These are phyloP conservation scores for Chimonanthus praecox DNA, from an alignment of 164 flowering plant species.

Conservation along the genomic window DNA sequence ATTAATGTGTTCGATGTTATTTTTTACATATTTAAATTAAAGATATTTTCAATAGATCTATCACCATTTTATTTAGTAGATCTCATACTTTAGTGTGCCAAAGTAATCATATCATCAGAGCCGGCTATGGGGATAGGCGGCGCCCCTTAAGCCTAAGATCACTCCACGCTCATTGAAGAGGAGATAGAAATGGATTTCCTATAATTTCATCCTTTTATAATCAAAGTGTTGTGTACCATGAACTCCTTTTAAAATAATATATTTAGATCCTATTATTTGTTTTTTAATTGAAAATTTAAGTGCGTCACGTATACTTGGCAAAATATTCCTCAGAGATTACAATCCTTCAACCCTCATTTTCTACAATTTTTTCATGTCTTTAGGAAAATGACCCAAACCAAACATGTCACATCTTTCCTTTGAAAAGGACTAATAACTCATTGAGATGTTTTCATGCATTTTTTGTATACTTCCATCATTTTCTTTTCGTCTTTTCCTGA, in stretches of 20 bases:
- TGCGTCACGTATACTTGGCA: background rate
- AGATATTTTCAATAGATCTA: no score
- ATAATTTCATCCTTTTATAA: no score
- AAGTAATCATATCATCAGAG: no score
- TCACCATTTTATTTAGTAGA: no score
- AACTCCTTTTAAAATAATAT: background rate
- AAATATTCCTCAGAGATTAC: background rate
- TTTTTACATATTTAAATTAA: no score
- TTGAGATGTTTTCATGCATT: background rate
- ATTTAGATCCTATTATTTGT: background rate
- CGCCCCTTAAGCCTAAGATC: no score
- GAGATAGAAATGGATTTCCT: no score
- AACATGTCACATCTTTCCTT: slow-evolving; percentile 2
- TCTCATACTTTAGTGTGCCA: no score
- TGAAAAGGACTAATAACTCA: slow-evolving; percentile 7
- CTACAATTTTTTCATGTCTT: background rate
- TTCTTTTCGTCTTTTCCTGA: background rate
- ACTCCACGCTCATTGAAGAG: no score
- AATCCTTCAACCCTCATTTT: background rate
- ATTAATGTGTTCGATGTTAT: no score
- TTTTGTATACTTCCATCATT: background rate
- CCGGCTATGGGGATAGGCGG: no score
- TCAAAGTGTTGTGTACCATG: background rate
- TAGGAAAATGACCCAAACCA: slow-evolving; percentile 15
- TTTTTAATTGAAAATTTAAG: background rate